Percentiles rank a stretch among this genome's conserved stretches.
These are phyloP conservation scores for Brassica juncea DNA, from an alignment of 345 rosid species.

Conservation along the genomic window DNA sequence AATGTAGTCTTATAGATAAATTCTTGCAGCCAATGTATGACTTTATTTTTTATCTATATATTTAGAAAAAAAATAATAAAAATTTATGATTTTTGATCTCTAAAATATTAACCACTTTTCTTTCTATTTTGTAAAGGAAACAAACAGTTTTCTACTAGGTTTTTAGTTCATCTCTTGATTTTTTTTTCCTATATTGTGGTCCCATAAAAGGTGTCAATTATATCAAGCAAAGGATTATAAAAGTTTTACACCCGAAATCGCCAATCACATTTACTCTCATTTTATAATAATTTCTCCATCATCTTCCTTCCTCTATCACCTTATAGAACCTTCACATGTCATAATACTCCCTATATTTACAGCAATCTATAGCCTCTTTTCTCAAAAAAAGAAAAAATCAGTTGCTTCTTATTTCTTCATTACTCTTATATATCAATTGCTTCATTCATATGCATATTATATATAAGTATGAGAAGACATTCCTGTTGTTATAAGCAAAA, in stretches of 20 bases:
- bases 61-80: background rate
- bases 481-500: constrained; percentile 75
- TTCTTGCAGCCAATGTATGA: background rate
- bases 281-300: constrained; percentile 23
- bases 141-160: constrained; percentile 7
- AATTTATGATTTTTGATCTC: constrained; percentile 3
- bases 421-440: background rate
- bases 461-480: constrained; percentile 63
- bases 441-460: background rate
- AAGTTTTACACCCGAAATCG: constrained; percentile 30
- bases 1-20: background rate
- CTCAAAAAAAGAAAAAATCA: background rate
- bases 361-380: constrained; percentile 7
- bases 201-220: constrained; percentile 37
- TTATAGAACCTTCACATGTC: constrained; percentile 28
- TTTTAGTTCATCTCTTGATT: constrained; percentile 20
- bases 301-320: constrained; percentile 20
- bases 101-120: constrained; percentile 1
- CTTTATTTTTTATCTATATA: background rate
- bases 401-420: constrained; percentile 13
- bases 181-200: constrained; percentile 22
- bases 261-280: constrained; percentile 34
- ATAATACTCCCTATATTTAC: constrained; percentile 14
- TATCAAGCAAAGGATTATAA: constrained; percentile 33
- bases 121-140: constrained; percentile 1